Evolutionary conservation across 768 basidiomycete species (phyloP).

Genomic region (Omphalotus guepiniiformis): DNA sequence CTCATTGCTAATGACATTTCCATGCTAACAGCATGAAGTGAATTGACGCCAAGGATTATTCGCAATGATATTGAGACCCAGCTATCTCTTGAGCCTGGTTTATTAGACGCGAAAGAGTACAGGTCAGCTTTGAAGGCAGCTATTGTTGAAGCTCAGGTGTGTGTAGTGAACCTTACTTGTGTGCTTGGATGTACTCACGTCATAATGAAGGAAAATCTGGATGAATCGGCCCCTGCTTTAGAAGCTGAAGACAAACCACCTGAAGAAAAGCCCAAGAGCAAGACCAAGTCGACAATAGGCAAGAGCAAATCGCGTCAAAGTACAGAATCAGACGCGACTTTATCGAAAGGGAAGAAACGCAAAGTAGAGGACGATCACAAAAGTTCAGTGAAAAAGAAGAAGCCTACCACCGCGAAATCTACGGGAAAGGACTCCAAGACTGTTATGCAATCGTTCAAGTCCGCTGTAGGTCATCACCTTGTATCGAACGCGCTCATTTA

Average conservation of each 20-base stretch:
- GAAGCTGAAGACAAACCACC: not conserved
- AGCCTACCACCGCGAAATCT: not conserved
- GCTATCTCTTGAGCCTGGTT: conserved; percentile 39
- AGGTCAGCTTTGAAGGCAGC: conserved; percentile 43
- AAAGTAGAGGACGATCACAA: conserved; percentile 2
- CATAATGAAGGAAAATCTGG: no score
- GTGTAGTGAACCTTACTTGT: no score
- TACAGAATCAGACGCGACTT: no score
- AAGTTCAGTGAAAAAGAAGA: conserved; percentile 5
- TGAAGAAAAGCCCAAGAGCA: conserved; percentile 11
- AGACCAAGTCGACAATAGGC: not conserved
- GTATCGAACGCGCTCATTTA: not conserved
- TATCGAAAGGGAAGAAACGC: conserved; percentile 5
- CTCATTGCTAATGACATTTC: not conserved
- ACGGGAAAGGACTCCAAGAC: conserved; percentile 8
- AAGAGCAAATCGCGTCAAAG: conserved; percentile 2
- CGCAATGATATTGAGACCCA: conserved; percentile 45
- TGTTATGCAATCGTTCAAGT: conserved; percentile 37
- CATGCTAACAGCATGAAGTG: conserved; percentile 26
- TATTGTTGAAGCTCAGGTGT: conserved; percentile 34
- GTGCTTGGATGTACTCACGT: conserved; percentile 1
- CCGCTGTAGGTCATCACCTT: conserved; percentile 25
- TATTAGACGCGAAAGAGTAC: conserved; percentile 39
- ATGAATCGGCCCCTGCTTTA: no score
- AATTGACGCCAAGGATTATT: conserved; percentile 49